Percentiles rank a stretch among this genome's conserved stretches.
These are phyloP conservation scores for Fagopyrum esculentum DNA, from an alignment of 148 eudicot genomes.

Conservation along the genomic window DNA sequence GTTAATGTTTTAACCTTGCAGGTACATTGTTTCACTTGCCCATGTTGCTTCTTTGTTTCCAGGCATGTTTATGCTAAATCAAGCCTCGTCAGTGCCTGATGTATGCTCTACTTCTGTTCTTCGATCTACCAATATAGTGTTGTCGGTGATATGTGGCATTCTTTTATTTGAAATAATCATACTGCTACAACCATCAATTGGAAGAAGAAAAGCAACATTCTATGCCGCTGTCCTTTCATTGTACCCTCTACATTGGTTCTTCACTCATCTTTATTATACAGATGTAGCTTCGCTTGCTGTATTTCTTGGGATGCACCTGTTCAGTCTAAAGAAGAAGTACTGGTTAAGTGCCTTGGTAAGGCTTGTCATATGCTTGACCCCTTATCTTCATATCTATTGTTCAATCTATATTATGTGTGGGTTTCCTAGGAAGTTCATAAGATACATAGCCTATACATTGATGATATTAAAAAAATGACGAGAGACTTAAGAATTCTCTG, in stretches of 20 bases:
- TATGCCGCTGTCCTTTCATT: constrained; percentile 52
- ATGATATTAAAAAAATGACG: neutral
- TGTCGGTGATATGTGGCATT: constrained; percentile 64
- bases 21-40: constrained; percentile 97
- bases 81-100: constrained; percentile 41
- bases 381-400: neutral
- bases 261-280: constrained; percentile 75
- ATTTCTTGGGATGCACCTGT: constrained; percentile 65
- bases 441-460: neutral
- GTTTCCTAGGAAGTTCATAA: neutral
- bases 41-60: constrained; percentile 98
- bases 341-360: constrained; percentile 64
- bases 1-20: constrained; percentile 36
- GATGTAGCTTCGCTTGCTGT: constrained; percentile 74
- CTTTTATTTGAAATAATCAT: constrained; percentile 58
- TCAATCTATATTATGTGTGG: neutral
- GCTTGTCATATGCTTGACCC: neutral
- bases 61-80: constrained; percentile 46
- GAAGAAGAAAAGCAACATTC: constrained; percentile 58
- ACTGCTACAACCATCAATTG: constrained; percentile 48
- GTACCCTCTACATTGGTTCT: constrained; percentile 97
- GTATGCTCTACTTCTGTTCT: constrained; percentile 58
- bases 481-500: constrained; percentile 6
- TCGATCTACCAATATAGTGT: constrained; percentile 65
- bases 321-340: constrained; percentile 54